Conservation (phyloP, 306 rosid genomes). For the Cercis canadensis region DNA sequence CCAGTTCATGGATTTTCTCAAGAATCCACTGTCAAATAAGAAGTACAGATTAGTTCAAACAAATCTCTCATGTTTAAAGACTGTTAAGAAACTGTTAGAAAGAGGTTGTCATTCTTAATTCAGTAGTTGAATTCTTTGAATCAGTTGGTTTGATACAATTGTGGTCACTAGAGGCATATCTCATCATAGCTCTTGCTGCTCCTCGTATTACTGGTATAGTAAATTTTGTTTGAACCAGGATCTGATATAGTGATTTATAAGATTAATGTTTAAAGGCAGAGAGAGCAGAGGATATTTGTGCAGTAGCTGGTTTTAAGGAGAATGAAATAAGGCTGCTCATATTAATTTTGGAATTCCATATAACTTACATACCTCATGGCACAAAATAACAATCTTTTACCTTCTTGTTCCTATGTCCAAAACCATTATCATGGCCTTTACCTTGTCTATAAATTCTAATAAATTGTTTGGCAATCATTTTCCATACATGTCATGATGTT, state of each 20-base stretch:
- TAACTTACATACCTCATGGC: not conserved
- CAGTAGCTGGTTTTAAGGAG: not conserved
- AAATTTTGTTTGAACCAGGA: not conserved
- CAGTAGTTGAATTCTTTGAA: not conserved
- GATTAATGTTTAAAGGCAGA: not conserved
- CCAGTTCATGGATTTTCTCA: too few relatives aligned
- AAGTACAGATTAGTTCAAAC: too few relatives aligned
- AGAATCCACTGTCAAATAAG: too few relatives aligned
- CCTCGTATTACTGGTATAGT: not conserved
- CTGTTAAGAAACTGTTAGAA: too few relatives aligned
- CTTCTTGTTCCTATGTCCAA: not conserved
- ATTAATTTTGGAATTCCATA: not conserved
- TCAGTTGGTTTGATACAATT: conserved; percentile 6
- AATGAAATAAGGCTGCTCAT: not conserved
- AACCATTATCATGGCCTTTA: not conserved
- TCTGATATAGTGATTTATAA: too few relatives aligned
- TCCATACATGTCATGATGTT: too few relatives aligned
- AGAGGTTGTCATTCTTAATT: too few relatives aligned
- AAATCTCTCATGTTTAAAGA: too few relatives aligned
- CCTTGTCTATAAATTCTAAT: not conserved
- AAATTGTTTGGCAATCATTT: not conserved
- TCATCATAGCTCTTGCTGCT: not conserved
- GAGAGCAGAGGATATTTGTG: not conserved
- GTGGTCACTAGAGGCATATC: not conserved
- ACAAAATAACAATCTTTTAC: too few relatives aligned